Conservation (phyloP, 306 rosid species). For the Lagenaria siceraria region DNA sequence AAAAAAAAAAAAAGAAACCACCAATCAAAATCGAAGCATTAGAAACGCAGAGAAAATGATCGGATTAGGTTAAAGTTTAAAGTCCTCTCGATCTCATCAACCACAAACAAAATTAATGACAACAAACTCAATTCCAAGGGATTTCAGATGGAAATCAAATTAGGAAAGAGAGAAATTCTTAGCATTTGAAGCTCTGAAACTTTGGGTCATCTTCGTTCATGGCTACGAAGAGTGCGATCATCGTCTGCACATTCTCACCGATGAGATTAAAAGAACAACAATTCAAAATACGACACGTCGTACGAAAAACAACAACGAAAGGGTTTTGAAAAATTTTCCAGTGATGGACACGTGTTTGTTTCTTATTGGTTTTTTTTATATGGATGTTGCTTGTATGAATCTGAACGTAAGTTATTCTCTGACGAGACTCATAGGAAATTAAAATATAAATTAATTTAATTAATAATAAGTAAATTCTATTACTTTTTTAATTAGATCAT, state of each 20-base stretch:
- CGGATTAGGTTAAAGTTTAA: not conserved
- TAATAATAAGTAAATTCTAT: not conserved
- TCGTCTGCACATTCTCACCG: not conserved
- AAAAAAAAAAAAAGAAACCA: not conserved
- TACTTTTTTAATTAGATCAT: not conserved
- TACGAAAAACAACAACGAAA: not conserved
- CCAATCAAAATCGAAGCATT: not conserved
- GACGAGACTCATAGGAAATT: not conserved
- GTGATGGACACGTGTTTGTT: conserved; percentile 88
- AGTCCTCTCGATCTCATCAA: not conserved
- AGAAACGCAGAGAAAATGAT: not conserved
- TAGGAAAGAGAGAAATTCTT: not conserved
- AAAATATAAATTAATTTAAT: not conserved
- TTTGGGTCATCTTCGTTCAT: conserved; percentile 3
- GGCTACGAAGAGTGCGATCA: not conserved
- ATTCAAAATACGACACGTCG: not conserved
- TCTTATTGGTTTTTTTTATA: conserved; percentile 40
- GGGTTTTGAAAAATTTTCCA: not conserved
- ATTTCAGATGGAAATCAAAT: not conserved
- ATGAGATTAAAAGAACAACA: conserved; percentile 1
- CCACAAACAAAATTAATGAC: not conserved
- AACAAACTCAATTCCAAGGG: not conserved
- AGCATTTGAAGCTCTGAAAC: not conserved
- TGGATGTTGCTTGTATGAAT: not conserved
- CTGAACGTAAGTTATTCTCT: not conserved